Conservation (phyloP, 345 rosid species). For the Eucalyptus urophylla region DNA sequence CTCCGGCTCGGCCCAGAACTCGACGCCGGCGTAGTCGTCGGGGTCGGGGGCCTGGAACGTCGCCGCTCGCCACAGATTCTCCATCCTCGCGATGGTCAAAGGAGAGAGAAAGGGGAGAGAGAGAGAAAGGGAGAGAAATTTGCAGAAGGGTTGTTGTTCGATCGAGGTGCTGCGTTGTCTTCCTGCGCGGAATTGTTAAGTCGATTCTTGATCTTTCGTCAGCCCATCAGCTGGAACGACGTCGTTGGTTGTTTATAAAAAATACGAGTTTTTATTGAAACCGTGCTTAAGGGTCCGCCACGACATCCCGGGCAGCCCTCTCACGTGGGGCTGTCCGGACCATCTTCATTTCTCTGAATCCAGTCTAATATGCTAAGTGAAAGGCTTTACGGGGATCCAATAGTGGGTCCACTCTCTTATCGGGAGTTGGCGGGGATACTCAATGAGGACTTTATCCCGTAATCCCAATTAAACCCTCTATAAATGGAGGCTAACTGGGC, state of each 20-base stretch:
- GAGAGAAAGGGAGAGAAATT: not conserved
- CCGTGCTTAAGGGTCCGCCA: not conserved
- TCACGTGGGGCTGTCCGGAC: too few relatives aligned
- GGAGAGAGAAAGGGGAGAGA: not conserved
- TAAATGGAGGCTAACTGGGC: too few relatives aligned
- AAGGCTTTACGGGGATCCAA: too few relatives aligned
- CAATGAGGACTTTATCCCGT: too few relatives aligned
- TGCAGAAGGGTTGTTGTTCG: not conserved
- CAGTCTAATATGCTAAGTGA: rapidly evolving
- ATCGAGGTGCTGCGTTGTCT: not conserved
- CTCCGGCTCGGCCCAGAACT: constrained; percentile 69
- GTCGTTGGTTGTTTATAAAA: not conserved
- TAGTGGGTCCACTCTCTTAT: too few relatives aligned
- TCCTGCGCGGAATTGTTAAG: not conserved
- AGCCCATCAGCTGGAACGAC: not conserved
- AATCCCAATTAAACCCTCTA: too few relatives aligned
- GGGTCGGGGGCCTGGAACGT: constrained; percentile 63
- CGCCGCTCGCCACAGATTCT: constrained; percentile 56
- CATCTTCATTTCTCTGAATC: too few relatives aligned
- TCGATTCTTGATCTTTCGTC: not conserved
- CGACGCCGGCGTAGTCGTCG: constrained; percentile 48
- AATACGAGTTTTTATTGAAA: not conserved
- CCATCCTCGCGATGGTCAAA: constrained; percentile 14
- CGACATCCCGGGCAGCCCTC: too few relatives aligned
- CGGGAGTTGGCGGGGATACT: too few relatives aligned